Evolutionary conservation across 2,329 filamentous ascomycete genomes (phyloP), one percentile per base, ranked within the genome.

Genomic region (Xylaria sp.): DNA sequence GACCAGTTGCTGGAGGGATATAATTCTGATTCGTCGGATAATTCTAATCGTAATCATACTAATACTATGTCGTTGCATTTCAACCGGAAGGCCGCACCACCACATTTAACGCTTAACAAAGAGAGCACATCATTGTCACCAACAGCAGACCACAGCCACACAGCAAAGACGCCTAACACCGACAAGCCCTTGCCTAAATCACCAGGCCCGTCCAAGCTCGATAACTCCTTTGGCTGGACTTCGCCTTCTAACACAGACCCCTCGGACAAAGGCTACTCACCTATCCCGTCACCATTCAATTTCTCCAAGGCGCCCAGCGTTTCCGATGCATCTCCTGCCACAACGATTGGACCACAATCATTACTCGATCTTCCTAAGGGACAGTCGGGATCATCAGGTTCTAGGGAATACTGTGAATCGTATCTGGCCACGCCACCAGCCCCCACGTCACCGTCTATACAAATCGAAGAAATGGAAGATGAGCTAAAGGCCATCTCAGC

Each of bases 401-500:
- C 77, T 16, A 71, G 79, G 53, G 75, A 74, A 50, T 82, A 81
- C 64, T 73, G 72, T 63, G 79, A 84, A 72, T 73, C 76, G 52
- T 79, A 81, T 62, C 66, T 82, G 57, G 77, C 77, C 57, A 81
- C 78, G 66, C 77, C 81, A 59, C 72, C 76, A 50, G 68, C 70
- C 52, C 67, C 66, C 60, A 67, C 72, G 50, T 71, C 78, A 42
- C 63, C 80, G 61, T 80, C 63, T 71, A 66, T 70, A 59, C 74
- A 92, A 71, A 82, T 96, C 66, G 86, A 91, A 71, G 91, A 96
- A 71, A 87, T 99, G 78, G 94, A 99, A 78, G 89, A 92, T 71
- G 94, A 99, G 78, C 75, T 99, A 63, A 91, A 91, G 65, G 90
- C 93, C 72, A 93, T 99, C 74, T 96, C 91, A 77, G 84, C 87